These are phyloP conservation scores for Trametes maxima DNA, from an alignment of 768 basidiomycete species.

Conservation along the genomic window DNA sequence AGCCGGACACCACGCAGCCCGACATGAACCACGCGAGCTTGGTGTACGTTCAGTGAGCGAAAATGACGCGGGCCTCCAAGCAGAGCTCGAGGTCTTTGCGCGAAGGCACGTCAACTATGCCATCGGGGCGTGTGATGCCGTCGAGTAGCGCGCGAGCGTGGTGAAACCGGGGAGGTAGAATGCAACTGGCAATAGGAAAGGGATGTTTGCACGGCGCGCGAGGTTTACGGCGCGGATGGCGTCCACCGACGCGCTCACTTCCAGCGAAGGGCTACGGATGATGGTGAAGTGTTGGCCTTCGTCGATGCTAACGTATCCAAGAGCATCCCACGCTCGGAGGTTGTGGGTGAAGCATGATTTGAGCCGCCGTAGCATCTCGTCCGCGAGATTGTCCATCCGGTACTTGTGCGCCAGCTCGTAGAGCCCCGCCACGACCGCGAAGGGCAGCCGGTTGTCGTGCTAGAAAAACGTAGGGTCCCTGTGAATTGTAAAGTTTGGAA, in stretches of 20 bases:
- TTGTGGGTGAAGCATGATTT: background rate
- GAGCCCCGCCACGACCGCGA: constrained; percentile 10
- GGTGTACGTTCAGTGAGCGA: constrained; percentile 3
- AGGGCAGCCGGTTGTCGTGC: background rate
- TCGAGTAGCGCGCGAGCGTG: background rate
- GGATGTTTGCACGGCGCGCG: background rate
- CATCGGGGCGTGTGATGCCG: background rate
- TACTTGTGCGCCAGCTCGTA: constrained; percentile 15
- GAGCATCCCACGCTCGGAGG: background rate
- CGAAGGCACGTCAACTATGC: background rate
- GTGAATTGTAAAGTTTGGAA: too few relatives aligned
- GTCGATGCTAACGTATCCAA: background rate
- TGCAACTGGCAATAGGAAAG: background rate
- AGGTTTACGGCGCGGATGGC: constrained; percentile 3
- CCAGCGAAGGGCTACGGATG: background rate
- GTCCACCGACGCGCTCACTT: background rate
- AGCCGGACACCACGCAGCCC: background rate
- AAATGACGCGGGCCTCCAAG: background rate
- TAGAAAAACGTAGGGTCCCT: background rate
- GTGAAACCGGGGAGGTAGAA: background rate
- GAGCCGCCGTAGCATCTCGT: background rate
- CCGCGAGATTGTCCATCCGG: background rate
- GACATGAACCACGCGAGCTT: constrained; percentile 1
- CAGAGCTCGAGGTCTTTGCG: background rate
- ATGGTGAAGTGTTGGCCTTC: background rate